A percentile compares a stretch with the other conserved stretches of the same genome.
Evolutionary conservation across 164 flowering plant genomes (phyloP).

Genomic region (Piper longum): DNA sequence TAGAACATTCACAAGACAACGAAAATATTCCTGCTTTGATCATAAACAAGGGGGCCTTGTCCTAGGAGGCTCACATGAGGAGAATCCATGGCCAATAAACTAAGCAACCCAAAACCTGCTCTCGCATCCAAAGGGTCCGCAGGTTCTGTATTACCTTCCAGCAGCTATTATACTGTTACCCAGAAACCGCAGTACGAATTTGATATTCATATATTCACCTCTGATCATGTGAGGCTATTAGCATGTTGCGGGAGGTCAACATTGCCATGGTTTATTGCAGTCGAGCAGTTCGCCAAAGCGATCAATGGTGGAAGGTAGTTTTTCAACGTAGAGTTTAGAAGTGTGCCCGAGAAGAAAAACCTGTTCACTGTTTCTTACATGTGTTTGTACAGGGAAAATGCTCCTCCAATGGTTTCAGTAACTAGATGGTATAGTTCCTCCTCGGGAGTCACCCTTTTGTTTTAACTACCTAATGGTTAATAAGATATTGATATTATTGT

Average conservation of each 20-base stretch:
- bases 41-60: not conserved
- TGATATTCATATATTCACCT: not conserved
- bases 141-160: not conserved
- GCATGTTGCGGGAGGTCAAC: not conserved
- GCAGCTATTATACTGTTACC: not conserved
- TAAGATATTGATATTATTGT: too few species aligned
- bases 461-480: too few species aligned
- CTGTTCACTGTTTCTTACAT: too few species aligned
- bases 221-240: not conserved
- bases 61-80: not conserved
- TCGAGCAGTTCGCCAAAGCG: conserved; percentile 1
- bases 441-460: too few species aligned
- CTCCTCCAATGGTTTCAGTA: too few species aligned
- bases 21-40: not conserved
- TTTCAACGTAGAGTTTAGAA: too few species aligned
- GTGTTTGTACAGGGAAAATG: too few species aligned
- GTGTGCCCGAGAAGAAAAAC: too few species aligned
- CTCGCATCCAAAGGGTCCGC: not conserved
- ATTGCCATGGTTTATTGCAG: conserved; percentile 1
- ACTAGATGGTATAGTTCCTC: too few species aligned
- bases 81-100: not conserved
- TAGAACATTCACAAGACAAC: not conserved
- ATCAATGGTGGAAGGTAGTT: too few species aligned
- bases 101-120: not conserved
- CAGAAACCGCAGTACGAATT: not conserved